These are phyloP conservation scores for Phytophthora idaei DNA, from an alignment of 352 stramenopile species.

Conservation along the genomic window DNA sequence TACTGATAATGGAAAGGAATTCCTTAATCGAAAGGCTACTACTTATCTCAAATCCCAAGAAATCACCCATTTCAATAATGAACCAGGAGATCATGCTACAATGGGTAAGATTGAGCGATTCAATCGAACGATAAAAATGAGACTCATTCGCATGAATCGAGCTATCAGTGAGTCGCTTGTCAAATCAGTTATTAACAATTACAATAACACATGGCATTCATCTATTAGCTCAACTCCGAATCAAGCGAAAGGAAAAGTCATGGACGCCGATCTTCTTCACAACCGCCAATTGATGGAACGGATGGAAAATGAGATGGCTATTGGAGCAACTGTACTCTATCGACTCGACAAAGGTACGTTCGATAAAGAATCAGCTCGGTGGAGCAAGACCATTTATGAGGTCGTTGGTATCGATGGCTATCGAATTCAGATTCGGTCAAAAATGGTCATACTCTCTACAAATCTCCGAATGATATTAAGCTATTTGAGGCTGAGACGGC, in stretches of 20 bases:
- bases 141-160: not conserved
- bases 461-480: not conserved
- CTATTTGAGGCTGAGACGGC: not conserved
- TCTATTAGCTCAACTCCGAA: not conserved
- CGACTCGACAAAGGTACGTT: not conserved
- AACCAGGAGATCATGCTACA: not conserved
- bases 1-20: not conserved
- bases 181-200: not conserved
- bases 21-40: not conserved
- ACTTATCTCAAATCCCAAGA: not conserved
- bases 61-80: constrained; percentile 2
- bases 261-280: not conserved
- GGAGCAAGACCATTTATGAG: not conserved
- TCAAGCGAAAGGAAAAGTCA: not conserved
- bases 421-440: not conserved
- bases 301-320: not conserved
- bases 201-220: not conserved
- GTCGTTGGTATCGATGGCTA: not conserved
- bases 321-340: not conserved
- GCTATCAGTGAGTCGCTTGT: not conserved
- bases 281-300: not conserved
- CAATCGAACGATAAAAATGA: constrained; percentile 3
- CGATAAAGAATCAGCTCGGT: no score
- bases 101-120: constrained; percentile 7
- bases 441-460: not conserved